phyloP scores from a whole-genome alignment of 345 rosid species.

The Eucalyptus regnans region DNA sequence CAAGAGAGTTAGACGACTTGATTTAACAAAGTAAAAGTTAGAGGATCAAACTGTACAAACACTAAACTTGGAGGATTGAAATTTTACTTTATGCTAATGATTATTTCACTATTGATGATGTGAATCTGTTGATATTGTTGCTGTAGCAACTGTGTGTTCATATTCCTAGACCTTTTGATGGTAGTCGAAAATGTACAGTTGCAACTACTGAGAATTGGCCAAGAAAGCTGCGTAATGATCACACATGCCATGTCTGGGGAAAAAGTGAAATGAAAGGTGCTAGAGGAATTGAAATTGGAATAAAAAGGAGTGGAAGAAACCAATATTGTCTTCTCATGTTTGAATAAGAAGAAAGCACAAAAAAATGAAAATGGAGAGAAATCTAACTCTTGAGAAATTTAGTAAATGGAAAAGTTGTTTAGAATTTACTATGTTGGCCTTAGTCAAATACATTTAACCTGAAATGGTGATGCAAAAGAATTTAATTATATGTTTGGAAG shows the following conservation, averaged over 20 bases:
- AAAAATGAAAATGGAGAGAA: background rate
- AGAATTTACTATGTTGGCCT: background rate
- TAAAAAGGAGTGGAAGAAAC: background rate
- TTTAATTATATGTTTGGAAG: background rate
- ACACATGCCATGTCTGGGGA: background rate
- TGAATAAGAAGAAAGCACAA: background rate
- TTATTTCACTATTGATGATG: background rate
- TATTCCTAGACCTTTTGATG: background rate
- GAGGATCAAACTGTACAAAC: background rate
- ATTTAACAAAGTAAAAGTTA: background rate
- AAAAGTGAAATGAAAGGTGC: background rate
- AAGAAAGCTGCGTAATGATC: background rate
- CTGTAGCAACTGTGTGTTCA: background rate
- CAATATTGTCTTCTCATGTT: background rate
- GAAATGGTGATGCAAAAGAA: background rate
- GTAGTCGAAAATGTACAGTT: background rate
- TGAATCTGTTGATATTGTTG: background rate
- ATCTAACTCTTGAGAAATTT: background rate
- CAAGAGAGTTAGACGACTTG: background rate
- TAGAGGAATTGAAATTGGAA: background rate
- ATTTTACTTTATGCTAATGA: background rate
- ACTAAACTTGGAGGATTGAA: background rate
- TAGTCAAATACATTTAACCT: background rate
- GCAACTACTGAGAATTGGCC: background rate
- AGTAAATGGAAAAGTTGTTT: background rate